Evolutionary conservation across 2,329 filamentous ascomycete genomes (phyloP), one percentile per base, ranked within the genome.

Genomic region (Exophiala calicioides): DNA sequence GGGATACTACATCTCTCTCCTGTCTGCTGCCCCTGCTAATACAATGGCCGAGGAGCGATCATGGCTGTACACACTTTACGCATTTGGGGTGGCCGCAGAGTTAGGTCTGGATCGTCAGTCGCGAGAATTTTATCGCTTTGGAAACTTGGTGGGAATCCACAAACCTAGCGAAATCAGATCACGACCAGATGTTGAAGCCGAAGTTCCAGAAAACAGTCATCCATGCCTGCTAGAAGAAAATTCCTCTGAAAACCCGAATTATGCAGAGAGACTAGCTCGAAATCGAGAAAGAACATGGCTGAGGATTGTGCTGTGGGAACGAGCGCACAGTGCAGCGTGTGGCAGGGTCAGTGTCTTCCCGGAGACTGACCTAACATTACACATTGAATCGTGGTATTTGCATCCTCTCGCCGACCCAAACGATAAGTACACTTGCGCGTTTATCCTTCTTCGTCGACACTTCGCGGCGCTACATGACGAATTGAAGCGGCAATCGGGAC

Each of bases 251-350:
- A 36, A 50, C 10, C 15, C 15, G 3, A 29, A 13, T 4, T 35
- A 58, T 12, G 6, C 31, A 3, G 53, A 58, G 21, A 47, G 40
- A 24, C 31, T 44, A 13, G 58, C 50, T 4, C 59, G 62, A 4
- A 64, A 64, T 42, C 47, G 56, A 5, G 61, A 65, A 48, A 50
- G 61, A 32, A 65, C 62, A 0, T 65, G 62, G 62, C 35, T 65
- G 9, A 47, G 60, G 8, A 65, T 65, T 16, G 46, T 64, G 0
- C 43, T 63, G 6, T 65, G 62, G 62, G 62, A 65, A 12, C 45
- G 61, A 34, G 63, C 62, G 1, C 63, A 62, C 21, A 62, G 60
- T 39, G 60, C 61, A 3, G 60, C 60, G 1, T 53, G 55, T 35
- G 60, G 61, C 9, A 55, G 60, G 16, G 55, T 58, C 0, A 54